phyloP scores from a whole-genome alignment of 164 flowering plant species.

The Warburgia ugandensis region DNA sequence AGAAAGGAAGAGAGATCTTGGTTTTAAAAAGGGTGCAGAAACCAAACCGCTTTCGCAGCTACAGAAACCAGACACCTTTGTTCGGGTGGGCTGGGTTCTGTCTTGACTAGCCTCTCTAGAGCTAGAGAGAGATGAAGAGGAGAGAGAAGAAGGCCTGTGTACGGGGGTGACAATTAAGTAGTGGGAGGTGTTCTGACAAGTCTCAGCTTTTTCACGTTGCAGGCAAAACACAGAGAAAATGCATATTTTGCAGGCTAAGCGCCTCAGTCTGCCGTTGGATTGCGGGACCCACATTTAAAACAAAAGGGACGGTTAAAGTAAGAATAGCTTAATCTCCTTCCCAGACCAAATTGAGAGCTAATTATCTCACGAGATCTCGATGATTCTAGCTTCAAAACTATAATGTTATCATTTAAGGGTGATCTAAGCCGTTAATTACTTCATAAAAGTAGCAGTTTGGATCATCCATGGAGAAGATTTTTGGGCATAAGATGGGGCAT shows the following conservation, averaged over 20 bases:
- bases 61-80: background rate
- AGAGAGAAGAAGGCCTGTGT: background rate
- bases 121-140: conserved; percentile 1
- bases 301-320: background rate
- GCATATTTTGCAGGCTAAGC: background rate
- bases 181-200: conserved; percentile 8
- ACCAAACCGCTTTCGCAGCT: conserved; percentile 1
- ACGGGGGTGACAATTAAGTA: conserved; percentile 1
- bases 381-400: no score
- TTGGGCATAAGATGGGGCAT: no score
- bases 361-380: no score
- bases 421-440: no score
- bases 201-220: conserved; percentile 10
- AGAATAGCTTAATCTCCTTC: no score
- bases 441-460: no score
- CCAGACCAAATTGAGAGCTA: no score
- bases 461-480: no score
- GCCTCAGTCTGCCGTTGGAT: conserved; percentile 2
- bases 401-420: no score
- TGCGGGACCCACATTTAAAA: conserved; percentile 2
- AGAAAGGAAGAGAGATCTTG: background rate
- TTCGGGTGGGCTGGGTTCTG: background rate
- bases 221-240: background rate
- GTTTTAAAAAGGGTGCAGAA: conserved; percentile 1
- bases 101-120: background rate